These are phyloP conservation scores for Xylariales sp. DNA, from an alignment of 2,329 filamentous ascomycete genomes.

Conservation along the genomic window DNA sequence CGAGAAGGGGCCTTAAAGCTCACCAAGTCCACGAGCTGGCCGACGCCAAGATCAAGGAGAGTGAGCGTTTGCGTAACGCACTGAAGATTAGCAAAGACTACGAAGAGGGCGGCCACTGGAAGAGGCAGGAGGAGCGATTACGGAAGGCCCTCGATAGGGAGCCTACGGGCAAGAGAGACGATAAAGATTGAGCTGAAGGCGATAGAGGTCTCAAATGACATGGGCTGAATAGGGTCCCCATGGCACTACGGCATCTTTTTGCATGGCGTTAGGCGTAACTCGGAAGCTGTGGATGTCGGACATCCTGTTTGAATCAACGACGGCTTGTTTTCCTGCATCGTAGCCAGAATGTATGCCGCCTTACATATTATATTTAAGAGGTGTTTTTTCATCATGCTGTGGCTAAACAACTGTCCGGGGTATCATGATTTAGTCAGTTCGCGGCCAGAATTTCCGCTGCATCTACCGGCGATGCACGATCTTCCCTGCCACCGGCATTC, in stretches of 20 bases:
- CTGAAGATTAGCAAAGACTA: constrained; percentile 89
- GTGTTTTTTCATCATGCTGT: constrained; percentile 10
- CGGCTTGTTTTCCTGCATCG: not conserved
- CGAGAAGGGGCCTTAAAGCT: constrained; percentile 76
- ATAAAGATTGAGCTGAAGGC: constrained; percentile 11
- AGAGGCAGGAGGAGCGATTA: constrained; percentile 79
- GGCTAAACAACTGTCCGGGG: constrained; percentile 36
- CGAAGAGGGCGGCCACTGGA: constrained; percentile 88
- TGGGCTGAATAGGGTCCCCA: constrained; percentile 8
- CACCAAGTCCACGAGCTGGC: constrained; percentile 98
- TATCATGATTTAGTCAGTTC: constrained; percentile 55
- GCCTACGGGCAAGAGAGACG: constrained; percentile 23
- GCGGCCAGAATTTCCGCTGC: constrained; percentile 69
- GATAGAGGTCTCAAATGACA: not conserved
- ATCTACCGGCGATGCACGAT: constrained; percentile 61
- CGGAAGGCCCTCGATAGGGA: constrained; percentile 58
- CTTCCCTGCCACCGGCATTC: constrained; percentile 58
- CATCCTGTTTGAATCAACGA: constrained; percentile 34
- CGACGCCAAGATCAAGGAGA: constrained; percentile 95
- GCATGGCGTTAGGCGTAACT: constrained; percentile 38
- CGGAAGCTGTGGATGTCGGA: constrained; percentile 14
- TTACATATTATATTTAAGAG: constrained; percentile 17
- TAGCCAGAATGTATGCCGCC: constrained; percentile 5
- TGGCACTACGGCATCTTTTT: constrained; percentile 20
- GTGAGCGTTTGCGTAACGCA: constrained; percentile 85